Conservation (phyloP, 805 yeast species). For the Brettanomyces nanus region DNA sequence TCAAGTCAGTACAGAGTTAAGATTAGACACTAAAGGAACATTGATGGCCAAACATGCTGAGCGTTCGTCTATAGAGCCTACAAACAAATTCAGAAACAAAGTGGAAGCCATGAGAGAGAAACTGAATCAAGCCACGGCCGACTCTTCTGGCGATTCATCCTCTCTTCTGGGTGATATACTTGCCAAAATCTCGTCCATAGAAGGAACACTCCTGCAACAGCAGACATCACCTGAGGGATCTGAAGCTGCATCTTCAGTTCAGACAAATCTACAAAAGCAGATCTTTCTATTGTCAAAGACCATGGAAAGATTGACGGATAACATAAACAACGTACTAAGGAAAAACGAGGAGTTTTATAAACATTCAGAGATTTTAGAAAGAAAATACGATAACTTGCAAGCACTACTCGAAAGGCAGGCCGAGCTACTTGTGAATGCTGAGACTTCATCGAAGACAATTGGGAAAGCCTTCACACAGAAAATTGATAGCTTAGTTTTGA, state of each 20-base stretch:
- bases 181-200: background rate
- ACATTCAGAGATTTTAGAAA: background rate
- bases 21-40: conserved; percentile 15
- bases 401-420: conserved; percentile 10
- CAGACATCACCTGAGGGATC: background rate
- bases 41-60: conserved; percentile 23
- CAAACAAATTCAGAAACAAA: conserved; percentile 1
- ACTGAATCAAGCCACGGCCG: conserved; percentile 15
- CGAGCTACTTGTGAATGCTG: conserved; percentile 10
- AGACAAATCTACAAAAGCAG: conserved; percentile 5
- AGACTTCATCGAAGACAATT: conserved; percentile 8
- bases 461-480: conserved; percentile 4
- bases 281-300: conserved; percentile 2
- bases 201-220: background rate
- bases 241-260: background rate
- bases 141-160: background rate
- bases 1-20: conserved; percentile 28
- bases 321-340: conserved; percentile 4
- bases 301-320: conserved; percentile 5
- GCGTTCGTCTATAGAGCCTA: conserved; percentile 1
- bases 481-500: background rate
- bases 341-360: conserved; percentile 4
- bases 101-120: conserved; percentile 10
- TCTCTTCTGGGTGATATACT: background rate
- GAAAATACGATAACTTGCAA: conserved; percentile 6